Percentiles rank a stretch among this genome's conserved stretches.
These are phyloP conservation scores for Lipomyces oligophaga DNA, from an alignment of 805 yeast species.

Conservation along the genomic window DNA sequence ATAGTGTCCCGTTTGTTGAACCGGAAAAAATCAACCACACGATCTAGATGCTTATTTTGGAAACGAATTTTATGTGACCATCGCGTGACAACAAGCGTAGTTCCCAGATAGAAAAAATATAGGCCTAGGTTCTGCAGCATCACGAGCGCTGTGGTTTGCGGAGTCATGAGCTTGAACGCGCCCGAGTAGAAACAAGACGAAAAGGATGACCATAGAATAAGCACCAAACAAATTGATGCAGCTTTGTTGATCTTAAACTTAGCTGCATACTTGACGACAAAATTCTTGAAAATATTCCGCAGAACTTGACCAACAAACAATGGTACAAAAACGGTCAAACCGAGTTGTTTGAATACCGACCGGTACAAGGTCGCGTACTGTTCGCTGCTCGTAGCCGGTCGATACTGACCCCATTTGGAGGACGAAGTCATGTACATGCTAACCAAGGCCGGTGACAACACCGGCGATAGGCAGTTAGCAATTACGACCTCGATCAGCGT, in stretches of 20 bases:
- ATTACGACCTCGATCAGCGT: constrained; percentile 81
- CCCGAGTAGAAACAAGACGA: constrained; percentile 66
- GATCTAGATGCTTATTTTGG: constrained; percentile 22
- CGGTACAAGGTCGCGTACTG: constrained; percentile 49
- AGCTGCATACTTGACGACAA: constrained; percentile 55
- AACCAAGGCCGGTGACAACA: constrained; percentile 77
- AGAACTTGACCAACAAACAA: constrained; percentile 78
- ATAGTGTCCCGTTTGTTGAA: constrained; percentile 70
- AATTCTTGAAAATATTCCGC: constrained; percentile 64
- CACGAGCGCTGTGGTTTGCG: constrained; percentile 64
- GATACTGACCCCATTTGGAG: constrained; percentile 53
- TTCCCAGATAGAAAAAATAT: constrained; percentile 66
- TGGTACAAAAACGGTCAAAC: constrained; percentile 81
- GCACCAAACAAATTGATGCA: constrained; percentile 70
- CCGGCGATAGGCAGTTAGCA: constrained; percentile 71
- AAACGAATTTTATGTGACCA: constrained; percentile 41
- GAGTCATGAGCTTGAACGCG: constrained; percentile 68
- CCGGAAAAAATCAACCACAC: constrained; percentile 46
- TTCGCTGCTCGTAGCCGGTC: constrained; percentile 32
- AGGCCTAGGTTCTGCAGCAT: constrained; percentile 80
- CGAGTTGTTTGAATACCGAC: constrained; percentile 82
- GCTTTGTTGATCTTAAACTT: constrained; percentile 63
- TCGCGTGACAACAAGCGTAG: constrained; percentile 59
- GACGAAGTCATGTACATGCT: constrained; percentile 73
- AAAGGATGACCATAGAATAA: constrained; percentile 56